Evolutionary conservation across 139 green algal species (phyloP).

Genomic region (Micromonas commoda): DNA sequence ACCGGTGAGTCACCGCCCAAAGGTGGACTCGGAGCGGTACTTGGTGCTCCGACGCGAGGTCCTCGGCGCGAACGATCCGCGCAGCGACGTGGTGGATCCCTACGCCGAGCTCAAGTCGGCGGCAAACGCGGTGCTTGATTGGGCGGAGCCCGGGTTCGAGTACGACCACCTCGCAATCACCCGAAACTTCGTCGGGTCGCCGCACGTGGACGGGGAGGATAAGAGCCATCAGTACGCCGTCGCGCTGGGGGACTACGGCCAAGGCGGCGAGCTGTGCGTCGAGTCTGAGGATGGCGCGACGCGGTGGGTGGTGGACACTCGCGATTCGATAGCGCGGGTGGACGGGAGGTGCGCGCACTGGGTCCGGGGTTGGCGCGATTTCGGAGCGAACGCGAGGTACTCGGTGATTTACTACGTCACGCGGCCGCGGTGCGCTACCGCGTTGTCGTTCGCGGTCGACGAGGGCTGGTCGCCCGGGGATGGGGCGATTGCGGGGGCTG

Average conservation of each 20-base stretch:
- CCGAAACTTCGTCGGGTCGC: slow-evolving; percentile 19
- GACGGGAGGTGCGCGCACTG: slow-evolving; percentile 27
- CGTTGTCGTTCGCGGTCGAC: slow-evolving; percentile 4
- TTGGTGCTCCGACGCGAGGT: not conserved
- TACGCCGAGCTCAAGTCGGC: not conserved
- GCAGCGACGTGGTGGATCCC: not conserved
- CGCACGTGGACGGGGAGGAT: slow-evolving; percentile 24
- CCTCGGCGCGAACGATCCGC: not conserved
- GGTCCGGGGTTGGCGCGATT: slow-evolving; percentile 8
- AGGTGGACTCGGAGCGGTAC: slow-evolving; percentile 14
- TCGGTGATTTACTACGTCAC: slow-evolving; percentile 29
- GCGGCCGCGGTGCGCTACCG: not conserved
- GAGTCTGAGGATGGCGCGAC: not conserved
- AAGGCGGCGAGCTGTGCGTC: slow-evolving; percentile 21
- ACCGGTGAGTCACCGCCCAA: not conserved
- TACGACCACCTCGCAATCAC: slow-evolving; percentile 25
- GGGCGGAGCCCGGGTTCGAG: slow-evolving; percentile 5
- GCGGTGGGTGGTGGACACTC: slow-evolving; percentile 5
- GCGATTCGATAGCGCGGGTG: slow-evolving; percentile 4
- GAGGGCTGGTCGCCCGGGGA: not conserved
- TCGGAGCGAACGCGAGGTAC: slow-evolving; percentile 1
- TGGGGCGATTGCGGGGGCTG: no score
- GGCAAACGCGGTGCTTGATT: not conserved
- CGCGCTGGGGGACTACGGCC: slow-evolving; percentile 11
- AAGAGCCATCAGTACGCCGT: slow-evolving; percentile 20